These are phyloP conservation scores for Aspergillus awamori DNA, from an alignment of 2,329 filamentous ascomycete genomes.

Conservation along the genomic window DNA sequence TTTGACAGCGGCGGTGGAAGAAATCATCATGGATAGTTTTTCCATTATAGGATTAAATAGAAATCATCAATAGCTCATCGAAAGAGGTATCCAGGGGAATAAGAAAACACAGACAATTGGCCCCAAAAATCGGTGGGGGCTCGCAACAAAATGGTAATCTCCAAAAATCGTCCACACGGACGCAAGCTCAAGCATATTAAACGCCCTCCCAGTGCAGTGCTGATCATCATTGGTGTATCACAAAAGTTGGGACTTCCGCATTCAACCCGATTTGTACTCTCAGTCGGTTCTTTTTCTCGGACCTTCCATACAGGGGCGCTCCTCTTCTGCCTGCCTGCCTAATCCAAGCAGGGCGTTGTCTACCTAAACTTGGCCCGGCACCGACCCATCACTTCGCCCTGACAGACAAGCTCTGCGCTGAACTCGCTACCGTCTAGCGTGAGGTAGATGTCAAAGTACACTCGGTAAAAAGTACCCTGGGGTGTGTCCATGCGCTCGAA, in stretches of 20 bases:
- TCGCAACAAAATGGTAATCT: constrained; percentile 3
- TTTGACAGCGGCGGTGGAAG: neutral
- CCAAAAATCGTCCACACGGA: constrained; percentile 9
- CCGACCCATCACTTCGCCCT: constrained; percentile 97
- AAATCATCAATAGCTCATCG: constrained; percentile 15
- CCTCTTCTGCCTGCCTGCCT: neutral
- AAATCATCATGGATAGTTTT: neutral
- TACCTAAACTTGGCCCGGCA: constrained; percentile 86
- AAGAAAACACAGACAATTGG: constrained; percentile 8
- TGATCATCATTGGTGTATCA: constrained; percentile 12
- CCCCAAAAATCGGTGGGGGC: constrained; percentile 1
- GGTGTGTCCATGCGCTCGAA: constrained; percentile 99
- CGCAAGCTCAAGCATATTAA: constrained; percentile 12
- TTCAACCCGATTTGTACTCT: constrained; percentile 3
- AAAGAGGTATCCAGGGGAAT: constrained; percentile 21
- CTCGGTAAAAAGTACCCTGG: constrained; percentile 90
- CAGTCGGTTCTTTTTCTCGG: constrained; percentile 2
- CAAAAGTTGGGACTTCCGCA: neutral
- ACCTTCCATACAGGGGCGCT: constrained; percentile 1
- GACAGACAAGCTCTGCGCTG: constrained; percentile 97
- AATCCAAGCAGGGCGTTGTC: constrained; percentile 14
- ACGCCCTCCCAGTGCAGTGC: constrained; percentile 23
- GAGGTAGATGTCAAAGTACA: constrained; percentile 73
- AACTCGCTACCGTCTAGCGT: constrained; percentile 97
- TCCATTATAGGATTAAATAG: constrained; percentile 15